Percentiles rank a stretch among this genome's conserved stretches.
These are phyloP conservation scores for Debaryomyces nepalensis DNA, from an alignment of 1,139 yeast species.

Conservation along the genomic window DNA sequence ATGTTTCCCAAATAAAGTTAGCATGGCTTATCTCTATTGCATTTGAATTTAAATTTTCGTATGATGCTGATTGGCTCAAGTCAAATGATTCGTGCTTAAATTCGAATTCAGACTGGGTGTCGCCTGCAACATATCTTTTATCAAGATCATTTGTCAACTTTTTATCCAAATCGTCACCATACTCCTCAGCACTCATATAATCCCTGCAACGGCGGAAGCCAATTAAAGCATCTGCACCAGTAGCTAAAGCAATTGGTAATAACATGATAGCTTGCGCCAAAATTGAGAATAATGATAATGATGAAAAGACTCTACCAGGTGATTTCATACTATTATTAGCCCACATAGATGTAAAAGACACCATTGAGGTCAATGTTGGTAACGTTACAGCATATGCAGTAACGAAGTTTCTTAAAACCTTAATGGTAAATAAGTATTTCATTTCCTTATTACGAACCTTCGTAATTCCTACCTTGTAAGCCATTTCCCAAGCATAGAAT, in stretches of 20 bases:
- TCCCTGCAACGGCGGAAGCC: constrained; percentile 54
- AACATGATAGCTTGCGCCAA: constrained; percentile 56
- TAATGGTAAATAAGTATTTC: constrained; percentile 47
- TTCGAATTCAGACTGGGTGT: constrained; percentile 22
- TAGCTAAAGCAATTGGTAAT: constrained; percentile 58
- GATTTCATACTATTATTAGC: constrained; percentile 38
- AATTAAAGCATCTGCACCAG: constrained; percentile 58
- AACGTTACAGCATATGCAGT: constrained; percentile 53
- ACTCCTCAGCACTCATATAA: constrained; percentile 47
- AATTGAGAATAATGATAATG: constrained; percentile 55
- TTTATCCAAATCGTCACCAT: constrained; percentile 27
- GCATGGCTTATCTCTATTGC: constrained; percentile 37
- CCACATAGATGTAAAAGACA: constrained; percentile 51
- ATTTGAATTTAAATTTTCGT: constrained; percentile 10
- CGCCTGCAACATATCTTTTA: constrained; percentile 27
- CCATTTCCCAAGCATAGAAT: constrained; percentile 54
- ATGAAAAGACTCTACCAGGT: constrained; percentile 54
- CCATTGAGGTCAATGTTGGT: constrained; percentile 46
- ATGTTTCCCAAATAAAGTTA: constrained; percentile 42
- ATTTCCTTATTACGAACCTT: constrained; percentile 44
- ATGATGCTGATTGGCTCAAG: constrained; percentile 13
- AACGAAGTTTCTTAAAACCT: constrained; percentile 48
- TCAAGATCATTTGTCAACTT: constrained; percentile 21
- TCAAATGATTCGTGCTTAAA: constrained; percentile 17
- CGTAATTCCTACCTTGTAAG: constrained; percentile 43